Conservation (phyloP, 2,329 filamentous ascomycete genomes). For the Saccharata proteae region DNA sequence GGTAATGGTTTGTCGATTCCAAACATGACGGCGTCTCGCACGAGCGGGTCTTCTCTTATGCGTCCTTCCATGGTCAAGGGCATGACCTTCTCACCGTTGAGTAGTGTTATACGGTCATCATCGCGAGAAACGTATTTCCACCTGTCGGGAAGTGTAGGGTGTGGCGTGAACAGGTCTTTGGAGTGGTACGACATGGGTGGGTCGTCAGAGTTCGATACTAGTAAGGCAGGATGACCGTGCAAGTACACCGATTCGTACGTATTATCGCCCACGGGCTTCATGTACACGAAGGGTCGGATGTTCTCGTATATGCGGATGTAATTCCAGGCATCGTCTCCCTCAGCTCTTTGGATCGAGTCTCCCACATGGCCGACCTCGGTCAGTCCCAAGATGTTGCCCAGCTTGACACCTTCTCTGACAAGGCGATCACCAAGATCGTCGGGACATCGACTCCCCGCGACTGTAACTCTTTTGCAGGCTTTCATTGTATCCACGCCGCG, state of each 20-base stretch:
- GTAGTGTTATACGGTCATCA: conserved; percentile 35
- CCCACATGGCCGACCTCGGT: conserved; percentile 52
- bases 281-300: conserved; percentile 22
- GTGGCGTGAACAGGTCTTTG: conserved; percentile 36
- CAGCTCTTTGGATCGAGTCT: conserved; percentile 41
- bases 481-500: conserved; percentile 39
- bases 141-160: conserved; percentile 30
- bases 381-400: conserved; percentile 46
- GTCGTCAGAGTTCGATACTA: conserved; percentile 31
- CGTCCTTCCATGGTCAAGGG: conserved; percentile 40
- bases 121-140: conserved; percentile 37
- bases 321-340: conserved; percentile 47
- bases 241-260: conserved; percentile 13
- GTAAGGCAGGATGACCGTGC: conserved; percentile 18
- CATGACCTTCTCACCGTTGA: conserved; percentile 40
- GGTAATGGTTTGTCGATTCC: conserved; percentile 41
- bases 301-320: conserved; percentile 38
- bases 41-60: conserved; percentile 39
- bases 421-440: conserved; percentile 46
- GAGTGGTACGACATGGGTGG: conserved; percentile 35
- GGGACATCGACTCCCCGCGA: conserved; percentile 46
- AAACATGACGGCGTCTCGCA: conserved; percentile 47
- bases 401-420: conserved; percentile 40
- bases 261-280: conserved; percentile 1
- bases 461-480: conserved; percentile 41